Evolutionary conservation across 352 stramenopile species (phyloP), one percentile per base, ranked within the genome.

Genomic region (Saprolegnia diclina): DNA sequence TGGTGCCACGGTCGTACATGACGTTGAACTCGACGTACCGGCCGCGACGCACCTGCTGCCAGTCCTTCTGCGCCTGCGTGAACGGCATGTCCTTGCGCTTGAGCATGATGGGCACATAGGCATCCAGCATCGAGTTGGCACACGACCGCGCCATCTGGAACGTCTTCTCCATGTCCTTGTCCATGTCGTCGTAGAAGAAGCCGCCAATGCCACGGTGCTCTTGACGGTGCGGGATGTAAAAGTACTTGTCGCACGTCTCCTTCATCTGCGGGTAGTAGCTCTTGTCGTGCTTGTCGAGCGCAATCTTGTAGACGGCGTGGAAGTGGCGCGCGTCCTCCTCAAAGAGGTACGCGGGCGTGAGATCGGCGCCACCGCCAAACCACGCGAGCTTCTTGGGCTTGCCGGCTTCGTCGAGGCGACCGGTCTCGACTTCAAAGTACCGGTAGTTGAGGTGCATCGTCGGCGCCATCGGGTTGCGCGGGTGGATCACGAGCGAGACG

Each of bases 1-100:
- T 96, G 38, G 97, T 99, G 73, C 97, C 97, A 26, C 96, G 85
- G 79, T 99, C 97, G 77, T 99, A 99, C 73, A 99, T 98, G 68
- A 99, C 87, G 83, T 99, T 99, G 81, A 99, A 99, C 83, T 99
- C 97, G 9, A 98, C 95, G 81, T 99, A 99, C 71, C 94, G 88
- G 52, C 96, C 96, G 24, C 95, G 87, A 61, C 97, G 89, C 19
- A 99, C 90, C 73, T 98, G 92, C 83, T 99, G 96, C 96, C 97
- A 99, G 61, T 98, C 78, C 83, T 99, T 99, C 73, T 99, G 82
- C 76, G 97, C 72, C 72, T 98, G 64, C 29, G 92, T 98, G 79
- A 97, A 99, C 48, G 85, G 79, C 83, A 98, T 82, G 80, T 98
- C 81, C 75, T 98, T 99, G 75, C 97, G 95, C 55, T 91, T 93